Evolutionary conservation across 345 rosid genomes (phyloP), one percentile per base, ranked within the genome.

Genomic region (Citrus medica): DNA sequence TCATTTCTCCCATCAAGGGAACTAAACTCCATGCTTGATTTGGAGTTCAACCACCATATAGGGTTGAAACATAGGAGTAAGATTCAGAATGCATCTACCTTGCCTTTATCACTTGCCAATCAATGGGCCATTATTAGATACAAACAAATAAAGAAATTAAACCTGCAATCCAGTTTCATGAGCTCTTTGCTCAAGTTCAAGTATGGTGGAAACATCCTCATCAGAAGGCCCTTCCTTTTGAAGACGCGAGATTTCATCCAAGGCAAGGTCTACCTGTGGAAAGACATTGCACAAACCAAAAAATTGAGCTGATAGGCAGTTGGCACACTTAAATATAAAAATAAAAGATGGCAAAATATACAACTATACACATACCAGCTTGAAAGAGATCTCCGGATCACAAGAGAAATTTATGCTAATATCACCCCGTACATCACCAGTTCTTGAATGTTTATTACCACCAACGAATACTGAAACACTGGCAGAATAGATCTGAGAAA

Each of bases 141-240:
- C 14, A 25, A 30, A 21, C 70, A n/a, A 35, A 6, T 32, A 30
- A 37, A 75, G 48, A 73, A 66, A 70, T 67, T 71, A 69, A 58
- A 91, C 98, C 96, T 94, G 96, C 85, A 92, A 77, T 84, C 98
- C 97, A 65, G 90, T 93, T 85, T 94, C 98, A 77, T 92, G 92
- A 80, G 97, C 94, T 89, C 98, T 89, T 88, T 93, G 98, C 83
- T 93, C 98, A 33, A 95, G 91, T 90, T 93, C 98, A 64, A 95
- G 91, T 78, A 92, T 86, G 65, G 95, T 86, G 68, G 84, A 87
- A 71, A 93, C 84, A 83, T 93, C 98, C 83, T 90, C 85, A 64
- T 88, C 91, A 24, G 88, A 80, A 72, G 97, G 92, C 21, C 98
- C 98, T 79, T 93, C 92, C 83, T 85, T 90, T 84, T 90, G 97